Conservation (phyloP, 495 filamentous ascomycete species). For the Neurospora tetrasperma region DNA sequence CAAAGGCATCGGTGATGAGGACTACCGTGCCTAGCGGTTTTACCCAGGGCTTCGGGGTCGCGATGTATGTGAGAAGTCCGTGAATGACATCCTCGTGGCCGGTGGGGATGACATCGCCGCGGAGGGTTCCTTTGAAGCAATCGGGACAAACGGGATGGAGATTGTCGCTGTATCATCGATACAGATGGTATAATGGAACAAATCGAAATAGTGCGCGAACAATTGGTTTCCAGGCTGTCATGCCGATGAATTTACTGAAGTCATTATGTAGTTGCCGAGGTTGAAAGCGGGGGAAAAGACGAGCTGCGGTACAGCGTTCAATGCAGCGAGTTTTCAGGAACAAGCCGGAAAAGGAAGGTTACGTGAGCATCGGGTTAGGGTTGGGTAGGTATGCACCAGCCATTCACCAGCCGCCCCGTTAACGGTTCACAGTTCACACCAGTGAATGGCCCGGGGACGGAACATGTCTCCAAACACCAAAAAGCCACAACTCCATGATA, state of each 20-base stretch:
- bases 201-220: neutral
- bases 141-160: constrained; percentile 13
- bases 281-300: neutral
- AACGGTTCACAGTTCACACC: neutral
- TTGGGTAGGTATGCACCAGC: neutral
- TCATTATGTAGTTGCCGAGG: neutral
- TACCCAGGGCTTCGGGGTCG: constrained; percentile 18
- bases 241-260: neutral
- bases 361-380: neutral
- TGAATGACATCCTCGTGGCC: constrained; percentile 31
- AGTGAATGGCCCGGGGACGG: neutral
- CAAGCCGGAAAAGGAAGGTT: neutral
- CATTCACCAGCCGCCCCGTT: neutral
- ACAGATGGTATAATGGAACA: neutral
- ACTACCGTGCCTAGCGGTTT: constrained; percentile 39
- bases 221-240: neutral
- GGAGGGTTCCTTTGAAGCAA: constrained; percentile 24
- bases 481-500: neutral
- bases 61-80: constrained; percentile 40
- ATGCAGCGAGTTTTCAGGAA: too few relatives aligned
- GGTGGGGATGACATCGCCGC: constrained; percentile 16
- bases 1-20: constrained; percentile 48
- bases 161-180: neutral
- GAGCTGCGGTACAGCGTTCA: too few relatives aligned
- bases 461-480: neutral